Conservation (phyloP, 1,139 yeast species). For the Pichia cactophila region DNA sequence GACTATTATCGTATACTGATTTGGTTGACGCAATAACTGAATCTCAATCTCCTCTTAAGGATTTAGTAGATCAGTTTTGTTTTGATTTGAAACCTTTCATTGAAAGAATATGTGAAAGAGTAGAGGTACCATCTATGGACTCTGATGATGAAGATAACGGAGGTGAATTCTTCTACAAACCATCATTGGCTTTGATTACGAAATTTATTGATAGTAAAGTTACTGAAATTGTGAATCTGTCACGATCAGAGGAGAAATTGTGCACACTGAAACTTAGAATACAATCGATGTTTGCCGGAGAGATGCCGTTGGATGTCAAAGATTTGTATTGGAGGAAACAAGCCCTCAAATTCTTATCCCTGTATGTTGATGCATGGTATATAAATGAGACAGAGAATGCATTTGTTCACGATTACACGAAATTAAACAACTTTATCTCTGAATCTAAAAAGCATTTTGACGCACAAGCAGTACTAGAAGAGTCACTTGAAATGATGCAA, state of each 20-base stretch:
- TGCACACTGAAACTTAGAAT: slow-evolving; percentile 3
- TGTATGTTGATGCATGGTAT: slow-evolving; percentile 22
- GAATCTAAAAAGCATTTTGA: not conserved
- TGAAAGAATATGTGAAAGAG: slow-evolving; percentile 34
- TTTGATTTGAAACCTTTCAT: slow-evolving; percentile 26
- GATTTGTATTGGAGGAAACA: slow-evolving; percentile 15
- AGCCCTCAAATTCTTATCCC: slow-evolving; percentile 21
- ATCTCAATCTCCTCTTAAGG: slow-evolving; percentile 25
- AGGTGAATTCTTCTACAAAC: slow-evolving; percentile 45
- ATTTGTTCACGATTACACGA: not conserved
- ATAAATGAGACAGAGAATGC: slow-evolving; percentile 2
- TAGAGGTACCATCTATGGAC: slow-evolving; percentile 11
- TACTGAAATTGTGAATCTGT: slow-evolving; percentile 27
- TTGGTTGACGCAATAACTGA: slow-evolving; percentile 37
- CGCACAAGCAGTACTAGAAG: slow-evolving; percentile 4
- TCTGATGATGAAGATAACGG: slow-evolving; percentile 26
- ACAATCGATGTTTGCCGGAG: slow-evolving; percentile 14
- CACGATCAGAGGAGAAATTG: slow-evolving; percentile 15
- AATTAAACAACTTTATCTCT: not conserved
- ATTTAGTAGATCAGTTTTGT: slow-evolving; percentile 24
- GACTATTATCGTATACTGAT: slow-evolving; percentile 43
- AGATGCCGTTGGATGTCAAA: slow-evolving; percentile 3
- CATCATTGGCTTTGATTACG: slow-evolving; percentile 31
- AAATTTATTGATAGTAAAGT: slow-evolving; percentile 31
- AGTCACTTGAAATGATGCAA: slow-evolving; percentile 8